These are phyloP conservation scores for Solanum boliviense DNA, from an alignment of 257 asterid genomes.

Conservation along the genomic window DNA sequence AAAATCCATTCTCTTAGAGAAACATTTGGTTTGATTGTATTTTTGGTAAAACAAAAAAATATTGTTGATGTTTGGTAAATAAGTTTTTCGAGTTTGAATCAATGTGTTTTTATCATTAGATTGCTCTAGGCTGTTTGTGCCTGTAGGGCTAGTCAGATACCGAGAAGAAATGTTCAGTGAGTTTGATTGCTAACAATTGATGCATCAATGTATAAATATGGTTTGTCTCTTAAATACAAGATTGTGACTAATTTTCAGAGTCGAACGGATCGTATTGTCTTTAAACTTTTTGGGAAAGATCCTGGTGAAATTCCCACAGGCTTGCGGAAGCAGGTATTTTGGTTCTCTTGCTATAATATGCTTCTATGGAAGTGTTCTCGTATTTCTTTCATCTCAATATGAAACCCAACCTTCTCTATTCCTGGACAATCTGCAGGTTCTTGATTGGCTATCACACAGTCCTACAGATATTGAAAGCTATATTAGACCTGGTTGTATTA, in stretches of 20 bases:
- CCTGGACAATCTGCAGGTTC: constrained; percentile 38
- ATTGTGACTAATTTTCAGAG: constrained; percentile 35
- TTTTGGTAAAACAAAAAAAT: not conserved
- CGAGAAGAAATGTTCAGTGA: not conserved
- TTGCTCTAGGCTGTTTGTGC: not conserved
- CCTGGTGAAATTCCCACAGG: constrained; percentile 84
- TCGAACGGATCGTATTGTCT: constrained; percentile 75
- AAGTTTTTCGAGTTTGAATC: not conserved
- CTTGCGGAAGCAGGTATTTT: constrained; percentile 56
- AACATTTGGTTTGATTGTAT: not conserved
- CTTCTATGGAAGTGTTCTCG: not conserved
- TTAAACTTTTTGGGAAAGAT: constrained; percentile 92
- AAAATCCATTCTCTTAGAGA: not conserved
- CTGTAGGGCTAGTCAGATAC: not conserved
- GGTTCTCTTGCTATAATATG: not conserved
- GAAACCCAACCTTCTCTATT: not conserved
- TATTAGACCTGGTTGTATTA: constrained; percentile 88
- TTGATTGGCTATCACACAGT: constrained; percentile 73
- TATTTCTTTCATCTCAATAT: not conserved
- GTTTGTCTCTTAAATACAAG: not conserved
- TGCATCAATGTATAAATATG: not conserved
- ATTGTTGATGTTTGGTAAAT: not conserved
- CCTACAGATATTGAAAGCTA: constrained; percentile 96
- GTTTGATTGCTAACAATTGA: not conserved
- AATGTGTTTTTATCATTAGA: not conserved